Percentiles rank a stretch among this genome's conserved stretches.
Evolutionary conservation across 108 stramenopile species (phyloP).

Genomic region (Cyclostephanos invisitatus): DNA sequence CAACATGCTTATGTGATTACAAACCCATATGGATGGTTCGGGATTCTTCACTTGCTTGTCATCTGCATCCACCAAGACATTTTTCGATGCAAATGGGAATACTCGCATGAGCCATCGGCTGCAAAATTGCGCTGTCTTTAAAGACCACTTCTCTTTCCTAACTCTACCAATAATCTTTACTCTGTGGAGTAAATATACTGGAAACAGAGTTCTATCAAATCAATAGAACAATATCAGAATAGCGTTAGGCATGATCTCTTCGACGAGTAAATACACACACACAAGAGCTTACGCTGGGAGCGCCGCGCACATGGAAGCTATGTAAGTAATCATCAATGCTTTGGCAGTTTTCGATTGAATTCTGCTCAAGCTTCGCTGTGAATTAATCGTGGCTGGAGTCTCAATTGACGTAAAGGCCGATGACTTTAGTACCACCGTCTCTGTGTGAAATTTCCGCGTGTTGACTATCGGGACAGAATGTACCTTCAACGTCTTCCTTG

Average conservation of each 20-base stretch:
- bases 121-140: conserved; percentile 70
- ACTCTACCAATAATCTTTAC: conserved; percentile 40
- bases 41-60: conserved; percentile 45
- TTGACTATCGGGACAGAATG: not conserved
- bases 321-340: conserved; percentile 68
- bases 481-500: not conserved
- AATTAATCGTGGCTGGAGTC: not conserved
- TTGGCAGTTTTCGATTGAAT: conserved; percentile 28
- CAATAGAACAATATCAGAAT: not conserved
- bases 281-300: conserved; percentile 50
- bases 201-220: conserved; percentile 51
- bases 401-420: conserved; percentile 11
- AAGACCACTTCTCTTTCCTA: conserved; percentile 56
- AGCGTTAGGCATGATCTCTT: not conserved
- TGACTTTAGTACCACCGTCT: conserved; percentile 7
- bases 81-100: conserved; percentile 76
- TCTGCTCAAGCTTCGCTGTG: conserved; percentile 9
- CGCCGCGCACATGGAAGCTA: conserved; percentile 74
- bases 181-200: conserved; percentile 56
- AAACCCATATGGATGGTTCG: conserved; percentile 82
- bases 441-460: not conserved
- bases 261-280: not conserved
- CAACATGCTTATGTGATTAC: conserved; percentile 80
- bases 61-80: conserved; percentile 41
- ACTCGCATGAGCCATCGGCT: conserved; percentile 78